These are phyloP conservation scores for Lunasporangiospora selenospora DNA, from an alignment of 192 early-diverging fungal genomes.

Conservation along the genomic window DNA sequence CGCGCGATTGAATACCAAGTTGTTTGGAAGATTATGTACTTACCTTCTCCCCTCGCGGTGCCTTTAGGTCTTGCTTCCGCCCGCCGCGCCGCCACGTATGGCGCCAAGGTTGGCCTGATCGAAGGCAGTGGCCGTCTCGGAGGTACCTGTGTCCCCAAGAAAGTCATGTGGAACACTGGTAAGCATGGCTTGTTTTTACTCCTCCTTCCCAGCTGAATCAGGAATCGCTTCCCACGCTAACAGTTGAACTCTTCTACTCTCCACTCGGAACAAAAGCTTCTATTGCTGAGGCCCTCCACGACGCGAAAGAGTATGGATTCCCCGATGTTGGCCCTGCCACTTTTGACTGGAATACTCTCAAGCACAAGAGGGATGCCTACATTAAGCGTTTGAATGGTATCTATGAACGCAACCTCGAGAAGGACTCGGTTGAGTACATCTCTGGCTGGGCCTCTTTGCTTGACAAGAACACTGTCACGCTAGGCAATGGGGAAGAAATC, in stretches of 20 bases:
- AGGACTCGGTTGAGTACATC: constrained; percentile 87
- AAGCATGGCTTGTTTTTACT: too few species aligned
- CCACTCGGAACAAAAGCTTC: constrained; percentile 56
- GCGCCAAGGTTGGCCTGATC: constrained; percentile 89
- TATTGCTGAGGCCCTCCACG: constrained; percentile 85
- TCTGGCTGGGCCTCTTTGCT: constrained; percentile 88
- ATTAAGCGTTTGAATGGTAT: constrained; percentile 97
- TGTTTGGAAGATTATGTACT: too few species aligned
- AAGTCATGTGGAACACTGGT: constrained; percentile 96
- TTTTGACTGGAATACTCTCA: constrained; percentile 85
- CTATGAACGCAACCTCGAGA: constrained; percentile 89
- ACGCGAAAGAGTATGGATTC: constrained; percentile 94
- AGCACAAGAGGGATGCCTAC: constrained; percentile 95
- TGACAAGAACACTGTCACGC: constrained; percentile 69
- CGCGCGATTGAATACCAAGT: not conserved
- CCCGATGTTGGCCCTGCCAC: constrained; percentile 55
- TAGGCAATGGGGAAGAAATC: constrained; percentile 58
- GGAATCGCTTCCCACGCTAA: too few species aligned
- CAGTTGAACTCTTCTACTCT: not conserved
- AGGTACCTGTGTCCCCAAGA: constrained; percentile 92
- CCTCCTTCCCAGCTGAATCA: too few species aligned
- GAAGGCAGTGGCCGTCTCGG: constrained; percentile 81
- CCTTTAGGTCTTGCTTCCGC: constrained; percentile 85
- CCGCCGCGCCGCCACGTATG: constrained; percentile 89
- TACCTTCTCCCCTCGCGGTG: not conserved